Base-by-base conservation (phyloP, 495 filamentous ascomycete species). In the Melanomma pulvis-pyrius region DNA sequence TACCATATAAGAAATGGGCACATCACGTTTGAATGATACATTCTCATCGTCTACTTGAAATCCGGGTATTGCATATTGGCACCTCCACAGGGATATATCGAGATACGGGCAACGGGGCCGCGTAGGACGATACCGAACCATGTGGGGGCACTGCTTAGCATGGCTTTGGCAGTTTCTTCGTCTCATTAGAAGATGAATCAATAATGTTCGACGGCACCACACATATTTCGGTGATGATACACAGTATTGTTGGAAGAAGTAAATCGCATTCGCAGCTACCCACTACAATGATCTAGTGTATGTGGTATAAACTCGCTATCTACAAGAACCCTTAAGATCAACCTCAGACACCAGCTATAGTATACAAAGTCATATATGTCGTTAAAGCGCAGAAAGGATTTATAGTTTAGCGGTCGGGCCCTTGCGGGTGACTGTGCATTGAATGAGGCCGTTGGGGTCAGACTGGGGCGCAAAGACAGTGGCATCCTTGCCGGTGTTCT, bases 401-500 rank as follows among this genome's bases (percentile, higher is more conserved):
- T 70, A 78, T 59, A 79, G 58, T 67, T 75, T 79, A n/a, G 78
- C 26, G 70, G 75, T 74, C 17, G 64, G 49, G 5, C 55, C 75
- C 63, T 79, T 81, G 50, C 94, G 87, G 39, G 85, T 85, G 47
- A 98, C 92, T 30, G 92, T 96, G 81, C 92, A 96, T 77, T 96
- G 89, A 82, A 98, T 98, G 65, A 98, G 83, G 47, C 94, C 94
- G 74, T 97, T 98, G 51, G 94, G 94, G 69, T 89, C 83, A 8
- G 90, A 89, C 79, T 98, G 94, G 19, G 94, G 94, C 29, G 90
- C 93, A 75, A 92, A 98, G 47, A 98, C 94, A 75, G 96, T 92
- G 61, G 94, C 94, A 65, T 98, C 88, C 80, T 92, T 91, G 80
- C 94, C 94, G 11, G 92, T 98, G 80, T 98, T 98, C 84, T 97